phyloP scores from a whole-genome alignment of 129 eudicot species.

The Apium graveolens region DNA sequence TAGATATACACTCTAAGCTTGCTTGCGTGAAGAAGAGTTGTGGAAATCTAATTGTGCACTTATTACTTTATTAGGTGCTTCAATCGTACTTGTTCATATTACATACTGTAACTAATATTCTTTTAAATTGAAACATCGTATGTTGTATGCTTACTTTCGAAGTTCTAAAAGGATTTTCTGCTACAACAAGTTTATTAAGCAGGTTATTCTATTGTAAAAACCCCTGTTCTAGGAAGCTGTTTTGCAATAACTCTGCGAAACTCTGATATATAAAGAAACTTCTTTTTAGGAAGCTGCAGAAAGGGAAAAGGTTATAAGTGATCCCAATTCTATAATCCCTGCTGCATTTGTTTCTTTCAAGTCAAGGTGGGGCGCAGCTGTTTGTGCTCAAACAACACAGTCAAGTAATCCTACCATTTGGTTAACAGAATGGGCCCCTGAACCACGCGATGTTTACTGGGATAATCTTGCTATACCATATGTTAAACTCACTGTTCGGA shows the following conservation, averaged over 20 bases:
- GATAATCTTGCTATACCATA: slow-evolving; percentile 85
- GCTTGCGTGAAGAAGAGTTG: neutral
- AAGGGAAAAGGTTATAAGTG: slow-evolving; percentile 69
- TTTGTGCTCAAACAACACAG: slow-evolving; percentile 93
- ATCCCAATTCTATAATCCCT: slow-evolving; percentile 68
- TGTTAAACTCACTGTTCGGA: slow-evolving; percentile 61
- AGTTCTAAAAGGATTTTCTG: neutral
- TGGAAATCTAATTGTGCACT: neutral
- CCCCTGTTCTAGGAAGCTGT: neutral
- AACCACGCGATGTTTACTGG: slow-evolving; percentile 97
- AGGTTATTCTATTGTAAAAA: neutral
- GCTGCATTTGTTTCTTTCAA: slow-evolving; percentile 93
- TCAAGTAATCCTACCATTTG: slow-evolving; percentile 80
- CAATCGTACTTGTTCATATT: neutral
- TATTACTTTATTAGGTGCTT: neutral
- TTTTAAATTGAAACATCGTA: neutral
- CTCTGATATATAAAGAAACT: neutral
- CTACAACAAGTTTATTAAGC: neutral
- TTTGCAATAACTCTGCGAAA: neutral
- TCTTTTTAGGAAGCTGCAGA: slow-evolving; percentile 59
- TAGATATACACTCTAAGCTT: neutral
- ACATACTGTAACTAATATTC: neutral
- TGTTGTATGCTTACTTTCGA: neutral
- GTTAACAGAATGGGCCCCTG: slow-evolving; percentile 99
- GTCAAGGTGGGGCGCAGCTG: slow-evolving; percentile 99